These are phyloP conservation scores for Chaetoceros muelleri DNA, from an alignment of 108 stramenopile species.

Conservation along the genomic window DNA sequence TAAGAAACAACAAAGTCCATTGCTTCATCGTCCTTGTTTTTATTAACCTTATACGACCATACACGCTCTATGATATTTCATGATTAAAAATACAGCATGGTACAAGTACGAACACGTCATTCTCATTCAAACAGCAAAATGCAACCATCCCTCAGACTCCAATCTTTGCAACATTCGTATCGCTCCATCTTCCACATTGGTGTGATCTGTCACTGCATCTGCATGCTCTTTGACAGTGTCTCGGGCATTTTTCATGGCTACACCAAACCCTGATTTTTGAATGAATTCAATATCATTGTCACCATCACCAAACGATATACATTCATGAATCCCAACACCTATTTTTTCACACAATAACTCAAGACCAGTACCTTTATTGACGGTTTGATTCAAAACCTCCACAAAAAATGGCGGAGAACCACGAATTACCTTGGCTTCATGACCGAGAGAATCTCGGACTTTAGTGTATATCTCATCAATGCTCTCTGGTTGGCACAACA, in stretches of 20 bases:
- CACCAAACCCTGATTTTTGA: slow-evolving; percentile 41
- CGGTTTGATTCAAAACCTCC: slow-evolving; percentile 38
- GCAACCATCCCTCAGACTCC: slow-evolving; percentile 12
- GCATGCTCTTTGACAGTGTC: slow-evolving; percentile 37
- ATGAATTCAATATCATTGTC: slow-evolving; percentile 71
- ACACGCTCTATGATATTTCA: no score
- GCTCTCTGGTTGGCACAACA: slow-evolving; percentile 15
- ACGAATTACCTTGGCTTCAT: slow-evolving; percentile 15
- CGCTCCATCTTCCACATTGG: slow-evolving; percentile 63
- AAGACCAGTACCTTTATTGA: slow-evolving; percentile 53
- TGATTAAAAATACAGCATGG: no score
- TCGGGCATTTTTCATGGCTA: slow-evolving; percentile 68
- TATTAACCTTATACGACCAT: no score
- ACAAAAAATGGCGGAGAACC: slow-evolving; percentile 42
- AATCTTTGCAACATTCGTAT: slow-evolving; percentile 25
- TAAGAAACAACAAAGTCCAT: no score
- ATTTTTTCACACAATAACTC: slow-evolving; percentile 31
- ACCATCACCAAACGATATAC: slow-evolving; percentile 69
- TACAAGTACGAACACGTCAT: no score
- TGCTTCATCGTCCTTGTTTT: no score
- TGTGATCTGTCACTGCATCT: slow-evolving; percentile 33
- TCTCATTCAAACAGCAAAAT: no score
- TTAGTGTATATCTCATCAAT: not conserved
- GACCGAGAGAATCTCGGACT: slow-evolving; percentile 5
- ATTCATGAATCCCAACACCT: slow-evolving; percentile 24